phyloP scores from a whole-genome alignment of 2,329 filamentous ascomycete genomes.

The Colletotrichum sp. region DNA sequence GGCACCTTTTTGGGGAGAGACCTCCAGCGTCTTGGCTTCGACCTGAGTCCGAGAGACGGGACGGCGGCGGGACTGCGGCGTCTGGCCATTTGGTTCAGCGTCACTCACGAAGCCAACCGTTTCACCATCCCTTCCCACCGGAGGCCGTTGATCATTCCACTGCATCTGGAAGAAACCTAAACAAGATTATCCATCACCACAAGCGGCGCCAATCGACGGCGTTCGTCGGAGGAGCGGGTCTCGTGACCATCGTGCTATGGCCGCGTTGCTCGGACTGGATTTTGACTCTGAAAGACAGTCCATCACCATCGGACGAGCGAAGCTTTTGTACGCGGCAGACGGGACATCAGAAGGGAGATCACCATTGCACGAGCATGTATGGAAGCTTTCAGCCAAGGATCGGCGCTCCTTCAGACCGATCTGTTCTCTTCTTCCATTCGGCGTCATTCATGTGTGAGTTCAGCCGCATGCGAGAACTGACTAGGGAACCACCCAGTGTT shows the following conservation, averaged over 20 bases:
- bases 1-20: not conserved
- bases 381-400: not conserved
- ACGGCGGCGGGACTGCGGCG: not conserved
- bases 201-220: not conserved
- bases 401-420: not conserved
- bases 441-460: not conserved
- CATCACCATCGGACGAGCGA: conserved; percentile 6
- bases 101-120: conserved; percentile 8
- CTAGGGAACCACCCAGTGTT: not conserved
- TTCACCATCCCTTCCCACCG: conserved; percentile 18
- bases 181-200: not conserved
- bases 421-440: not conserved
- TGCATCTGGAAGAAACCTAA: not conserved
- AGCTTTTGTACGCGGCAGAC: not conserved
- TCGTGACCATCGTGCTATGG: not conserved
- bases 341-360: not conserved
- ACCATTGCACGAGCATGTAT: not conserved
- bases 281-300: not conserved
- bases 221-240: not conserved
- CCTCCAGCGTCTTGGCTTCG: not conserved
- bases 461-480: not conserved
- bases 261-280: not conserved
- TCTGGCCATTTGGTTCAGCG: not conserved
- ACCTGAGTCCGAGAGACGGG: not conserved
- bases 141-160: not conserved